Percentiles rank a stretch among this genome's conserved stretches.
Conservation (phyloP, 768 basidiomycete genomes). For the Boletus coccyginus region DNA sequence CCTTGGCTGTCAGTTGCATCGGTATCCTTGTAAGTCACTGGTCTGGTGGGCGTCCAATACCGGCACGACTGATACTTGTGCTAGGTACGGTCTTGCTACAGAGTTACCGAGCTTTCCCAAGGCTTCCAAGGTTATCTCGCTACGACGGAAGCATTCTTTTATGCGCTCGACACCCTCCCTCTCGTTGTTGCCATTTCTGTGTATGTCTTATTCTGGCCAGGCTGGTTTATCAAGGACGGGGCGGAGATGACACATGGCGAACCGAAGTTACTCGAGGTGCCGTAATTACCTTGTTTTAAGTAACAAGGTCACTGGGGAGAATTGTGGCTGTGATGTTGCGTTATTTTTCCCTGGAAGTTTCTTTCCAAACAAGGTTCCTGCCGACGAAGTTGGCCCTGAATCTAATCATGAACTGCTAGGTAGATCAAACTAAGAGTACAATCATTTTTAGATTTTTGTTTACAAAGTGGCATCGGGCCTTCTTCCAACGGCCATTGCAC, state of each 20-base stretch:
- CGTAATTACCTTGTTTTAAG: too few relatives aligned
- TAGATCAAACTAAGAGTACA: not conserved
- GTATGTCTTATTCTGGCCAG: conserved; percentile 66
- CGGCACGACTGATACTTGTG: not conserved
- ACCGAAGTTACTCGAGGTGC: conserved; percentile 27
- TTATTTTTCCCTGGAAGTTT: too few relatives aligned
- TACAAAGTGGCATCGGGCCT: not conserved
- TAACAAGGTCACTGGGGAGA: too few relatives aligned
- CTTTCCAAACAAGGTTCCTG: too few relatives aligned
- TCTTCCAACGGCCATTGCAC: too few relatives aligned
- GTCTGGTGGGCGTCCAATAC: not conserved
- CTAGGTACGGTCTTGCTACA: conserved; percentile 65
- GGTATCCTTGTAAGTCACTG: conserved; percentile 55
- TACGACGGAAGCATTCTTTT: conserved; percentile 61
- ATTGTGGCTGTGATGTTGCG: too few relatives aligned
- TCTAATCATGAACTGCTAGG: not conserved
- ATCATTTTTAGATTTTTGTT: not conserved
- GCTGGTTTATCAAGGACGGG: conserved; percentile 41
- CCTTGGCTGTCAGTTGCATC: conserved; percentile 52
- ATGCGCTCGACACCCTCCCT: conserved; percentile 64
- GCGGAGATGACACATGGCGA: not conserved
- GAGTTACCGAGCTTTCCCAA: conserved; percentile 56
- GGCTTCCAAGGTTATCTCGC: conserved; percentile 60
- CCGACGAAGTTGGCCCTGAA: too few relatives aligned
- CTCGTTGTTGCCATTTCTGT: conserved; percentile 56